Evolutionary conservation across 441 rosid genomes (phyloP), one percentile per base, ranked within the genome.

Genomic region (Breynia disticha): DNA sequence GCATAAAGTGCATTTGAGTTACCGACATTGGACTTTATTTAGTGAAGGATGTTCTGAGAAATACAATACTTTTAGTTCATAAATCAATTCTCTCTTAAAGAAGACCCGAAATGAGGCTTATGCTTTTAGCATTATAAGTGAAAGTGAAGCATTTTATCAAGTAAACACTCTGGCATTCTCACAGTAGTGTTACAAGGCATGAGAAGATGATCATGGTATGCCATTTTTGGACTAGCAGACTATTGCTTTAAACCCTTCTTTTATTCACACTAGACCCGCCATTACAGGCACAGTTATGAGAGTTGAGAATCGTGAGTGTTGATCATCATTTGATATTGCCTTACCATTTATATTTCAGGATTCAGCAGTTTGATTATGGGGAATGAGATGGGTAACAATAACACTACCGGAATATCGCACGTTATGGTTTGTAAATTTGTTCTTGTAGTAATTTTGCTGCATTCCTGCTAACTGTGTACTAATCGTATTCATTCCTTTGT

Each of bases 321-420:
- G 15, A 66, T 71, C 56, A 24, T 24, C 32, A n/a, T n/a, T n/a
- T 28, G 35, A 28, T 28, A 28, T 64, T 54, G 42, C 39, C 37
- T 57, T 47, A 46, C 51, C 61, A 60, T 73, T 74, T 68, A 67
- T 76, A 71, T 71, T 62, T 69, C 69, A 78, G 82, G 77, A 55
- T 57, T 59, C 47, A 28, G 56, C 50, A 60, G 48, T 42, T 28
- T 78, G 71, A 75, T 37, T 53, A 69, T 77, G 87, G 82, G 80
- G 57, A 75, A 76, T 75, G 86, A 87, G 75, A 85, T 85, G 96
- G 95, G 96, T 38, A 88, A 88, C 81, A 84, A 60, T 64, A 84
- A 79, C 73, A 72, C 90, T 28, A 72, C 87, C 6, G 79, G 73
- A 17, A 28, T 28, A 28, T 67, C 78, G 61, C 73, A 57, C 63